Percentiles rank a stretch among this genome's conserved stretches.
Evolutionary conservation across 345 rosid species (phyloP).

Genomic region (Gossypium stocksii): DNA sequence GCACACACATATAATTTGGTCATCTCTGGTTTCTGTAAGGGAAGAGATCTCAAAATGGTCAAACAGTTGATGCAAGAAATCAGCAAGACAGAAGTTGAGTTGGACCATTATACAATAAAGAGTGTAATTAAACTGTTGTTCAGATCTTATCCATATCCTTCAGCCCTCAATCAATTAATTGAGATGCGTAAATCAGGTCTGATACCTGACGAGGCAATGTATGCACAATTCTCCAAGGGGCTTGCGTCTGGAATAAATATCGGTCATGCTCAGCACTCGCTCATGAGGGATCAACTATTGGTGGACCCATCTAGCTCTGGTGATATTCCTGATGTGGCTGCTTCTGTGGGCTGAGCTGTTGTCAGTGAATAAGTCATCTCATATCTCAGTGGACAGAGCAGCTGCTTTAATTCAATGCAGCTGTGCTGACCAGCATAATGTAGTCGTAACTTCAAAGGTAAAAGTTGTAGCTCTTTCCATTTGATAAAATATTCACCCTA

Average conservation of each 20-base stretch:
- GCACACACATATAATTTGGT: slow-evolving; percentile 33
- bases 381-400: background rate
- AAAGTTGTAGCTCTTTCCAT: background rate
- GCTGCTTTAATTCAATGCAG: slow-evolving; percentile 1
- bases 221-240: slow-evolving; percentile 9
- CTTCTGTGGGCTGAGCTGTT: slow-evolving; percentile 23
- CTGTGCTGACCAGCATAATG: background rate
- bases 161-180: slow-evolving; percentile 26
- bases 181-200: slow-evolving; percentile 33
- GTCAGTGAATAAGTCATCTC: background rate
- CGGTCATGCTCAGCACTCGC: background rate
- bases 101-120: slow-evolving; percentile 30
- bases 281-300: slow-evolving; percentile 11
- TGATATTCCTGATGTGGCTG: slow-evolving; percentile 24
- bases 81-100: slow-evolving; percentile 37
- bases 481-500: background rate
- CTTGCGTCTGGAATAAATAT: slow-evolving; percentile 1
- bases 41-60: slow-evolving; percentile 44
- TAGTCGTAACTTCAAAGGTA: background rate
- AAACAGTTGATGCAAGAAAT: slow-evolving; percentile 42
- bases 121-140: slow-evolving; percentile 31
- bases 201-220: slow-evolving; percentile 21
- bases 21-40: slow-evolving; percentile 43
- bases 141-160: slow-evolving; percentile 24
- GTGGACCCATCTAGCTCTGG: slow-evolving; percentile 24